Conservation (phyloP, 2,329 filamentous ascomycete genomes). For the Clarireedia homoeocarpa region DNA sequence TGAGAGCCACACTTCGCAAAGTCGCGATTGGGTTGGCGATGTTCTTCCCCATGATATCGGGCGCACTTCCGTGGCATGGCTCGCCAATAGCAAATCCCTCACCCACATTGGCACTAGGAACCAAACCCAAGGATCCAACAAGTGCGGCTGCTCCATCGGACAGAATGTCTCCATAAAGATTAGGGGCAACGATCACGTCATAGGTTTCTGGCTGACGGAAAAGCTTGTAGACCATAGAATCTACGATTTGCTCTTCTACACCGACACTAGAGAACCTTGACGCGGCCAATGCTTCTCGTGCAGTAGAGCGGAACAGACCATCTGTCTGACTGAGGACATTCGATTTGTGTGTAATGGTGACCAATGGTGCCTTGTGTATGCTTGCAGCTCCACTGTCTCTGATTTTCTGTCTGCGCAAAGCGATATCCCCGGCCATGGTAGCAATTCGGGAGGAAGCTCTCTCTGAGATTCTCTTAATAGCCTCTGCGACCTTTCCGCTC, state of each 20-base stretch:
- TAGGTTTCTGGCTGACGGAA: slow-evolving; percentile 93
- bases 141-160: slow-evolving; percentile 93
- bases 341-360: slow-evolving; percentile 97
- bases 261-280: slow-evolving; percentile 55
- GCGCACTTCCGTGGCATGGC: slow-evolving; percentile 93
- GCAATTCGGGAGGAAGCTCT: slow-evolving; percentile 80
- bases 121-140: slow-evolving; percentile 84
- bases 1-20: slow-evolving; percentile 79
- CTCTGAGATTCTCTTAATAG: slow-evolving; percentile 93
- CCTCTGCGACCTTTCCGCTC: slow-evolving; percentile 80
- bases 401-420: slow-evolving; percentile 75
- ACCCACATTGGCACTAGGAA: slow-evolving; percentile 91
- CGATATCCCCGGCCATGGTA: slow-evolving; percentile 90
- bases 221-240: slow-evolving; percentile 99
- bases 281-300: slow-evolving; percentile 63
- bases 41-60: slow-evolving; percentile 86
- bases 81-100: slow-evolving; percentile 93
- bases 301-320: slow-evolving; percentile 81
- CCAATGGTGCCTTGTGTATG: slow-evolving; percentile 63
- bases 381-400: slow-evolving; percentile 49
- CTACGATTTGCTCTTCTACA: slow-evolving; percentile 96
- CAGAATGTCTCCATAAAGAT: slow-evolving; percentile 94
- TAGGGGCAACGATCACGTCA: slow-evolving; percentile 96
- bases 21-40: slow-evolving; percentile 98
- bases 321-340: slow-evolving; percentile 97